phyloP scores from a whole-genome alignment of 2,329 filamentous ascomycete species.

The Aplosporella prunicola region DNA sequence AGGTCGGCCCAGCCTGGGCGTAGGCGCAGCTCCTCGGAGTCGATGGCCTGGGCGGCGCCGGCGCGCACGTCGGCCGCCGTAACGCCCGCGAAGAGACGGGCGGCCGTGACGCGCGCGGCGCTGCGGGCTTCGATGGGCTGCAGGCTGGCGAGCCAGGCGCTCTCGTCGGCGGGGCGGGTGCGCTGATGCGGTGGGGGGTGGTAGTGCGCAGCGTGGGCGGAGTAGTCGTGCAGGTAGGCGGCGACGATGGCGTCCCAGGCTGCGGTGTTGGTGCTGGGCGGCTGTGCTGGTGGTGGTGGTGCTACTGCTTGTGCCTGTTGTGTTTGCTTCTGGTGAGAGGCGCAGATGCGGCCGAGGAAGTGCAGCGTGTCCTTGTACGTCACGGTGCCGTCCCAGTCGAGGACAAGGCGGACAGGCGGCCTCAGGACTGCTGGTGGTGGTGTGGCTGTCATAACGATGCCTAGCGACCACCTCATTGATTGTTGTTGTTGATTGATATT shows the following conservation, averaged over 20 bases:
- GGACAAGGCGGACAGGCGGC: slow-evolving; percentile 28
- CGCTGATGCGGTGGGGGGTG: slow-evolving; percentile 20
- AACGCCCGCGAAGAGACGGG: slow-evolving; percentile 32
- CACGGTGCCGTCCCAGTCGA: slow-evolving; percentile 42
- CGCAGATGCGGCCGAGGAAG: slow-evolving; percentile 29
- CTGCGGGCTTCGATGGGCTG: slow-evolving; percentile 32
- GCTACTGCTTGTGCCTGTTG: slow-evolving; percentile 6
- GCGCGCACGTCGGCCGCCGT: slow-evolving; percentile 21
- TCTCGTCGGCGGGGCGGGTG: slow-evolving; percentile 26
- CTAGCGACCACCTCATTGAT: no score
- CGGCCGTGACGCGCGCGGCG: slow-evolving; percentile 29
- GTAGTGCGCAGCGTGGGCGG: slow-evolving; percentile 22
- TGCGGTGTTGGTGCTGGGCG: no score
- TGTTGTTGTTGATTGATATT: no score
- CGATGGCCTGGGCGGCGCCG: slow-evolving; percentile 17
- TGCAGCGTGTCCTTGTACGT: slow-evolving; percentile 37
- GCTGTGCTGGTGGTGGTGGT: not conserved
- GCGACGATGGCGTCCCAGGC: slow-evolving; percentile 31
- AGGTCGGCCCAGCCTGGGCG: slow-evolving; percentile 28
- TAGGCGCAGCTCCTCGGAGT: slow-evolving; percentile 23
- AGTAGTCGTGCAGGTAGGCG: slow-evolving; percentile 34
- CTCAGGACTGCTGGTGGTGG: no score
- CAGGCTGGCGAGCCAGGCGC: slow-evolving; percentile 28
- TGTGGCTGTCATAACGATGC: no score
- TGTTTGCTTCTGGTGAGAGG: no score